phyloP scores from a whole-genome alignment of 805 yeast species.

The Suhomyces sp. region DNA sequence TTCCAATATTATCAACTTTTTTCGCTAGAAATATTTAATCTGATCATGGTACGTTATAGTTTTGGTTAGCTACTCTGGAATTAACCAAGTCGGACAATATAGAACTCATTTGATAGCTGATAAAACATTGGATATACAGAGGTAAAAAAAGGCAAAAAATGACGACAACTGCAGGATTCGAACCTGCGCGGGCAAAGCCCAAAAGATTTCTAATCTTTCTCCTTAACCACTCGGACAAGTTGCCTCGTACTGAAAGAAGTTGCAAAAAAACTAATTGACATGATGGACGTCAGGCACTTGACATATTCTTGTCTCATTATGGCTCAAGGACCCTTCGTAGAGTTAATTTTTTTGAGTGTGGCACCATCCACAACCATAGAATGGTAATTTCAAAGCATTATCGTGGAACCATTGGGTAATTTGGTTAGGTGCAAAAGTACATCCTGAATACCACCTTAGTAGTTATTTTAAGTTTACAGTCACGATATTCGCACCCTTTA shows the following conservation, averaged over 20 bases:
- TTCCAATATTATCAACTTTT: too few species aligned
- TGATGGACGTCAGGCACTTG: too few species aligned
- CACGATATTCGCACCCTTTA: not conserved
- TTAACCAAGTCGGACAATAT: not conserved
- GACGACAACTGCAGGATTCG: constrained; percentile 54
- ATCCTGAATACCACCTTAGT: not conserved
- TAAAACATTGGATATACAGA: too few species aligned
- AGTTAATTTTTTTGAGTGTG: not conserved
- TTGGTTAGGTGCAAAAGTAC: not conserved
- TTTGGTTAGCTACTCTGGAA: too few species aligned
- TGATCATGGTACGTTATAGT: too few species aligned
- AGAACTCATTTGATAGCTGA: not conserved
- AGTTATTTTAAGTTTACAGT: too few species aligned
- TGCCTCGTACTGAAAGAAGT: constrained; percentile 27
- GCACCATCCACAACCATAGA: not conserved
- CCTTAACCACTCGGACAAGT: constrained; percentile 60
- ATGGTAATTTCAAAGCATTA: too few species aligned
- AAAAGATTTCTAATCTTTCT: constrained; percentile 51
- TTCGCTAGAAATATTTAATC: too few species aligned
- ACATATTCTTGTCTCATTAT: not conserved
- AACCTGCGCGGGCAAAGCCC: constrained; percentile 43
- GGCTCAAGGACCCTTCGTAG: not conserved
- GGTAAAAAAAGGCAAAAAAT: constrained; percentile 1
- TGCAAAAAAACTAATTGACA: too few species aligned
- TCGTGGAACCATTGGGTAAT: not conserved